A percentile compares a stretch with the other conserved stretches of the same genome.
Conservation (phyloP, 495 filamentous ascomycete species). For the Zalerion maritima region DNA sequence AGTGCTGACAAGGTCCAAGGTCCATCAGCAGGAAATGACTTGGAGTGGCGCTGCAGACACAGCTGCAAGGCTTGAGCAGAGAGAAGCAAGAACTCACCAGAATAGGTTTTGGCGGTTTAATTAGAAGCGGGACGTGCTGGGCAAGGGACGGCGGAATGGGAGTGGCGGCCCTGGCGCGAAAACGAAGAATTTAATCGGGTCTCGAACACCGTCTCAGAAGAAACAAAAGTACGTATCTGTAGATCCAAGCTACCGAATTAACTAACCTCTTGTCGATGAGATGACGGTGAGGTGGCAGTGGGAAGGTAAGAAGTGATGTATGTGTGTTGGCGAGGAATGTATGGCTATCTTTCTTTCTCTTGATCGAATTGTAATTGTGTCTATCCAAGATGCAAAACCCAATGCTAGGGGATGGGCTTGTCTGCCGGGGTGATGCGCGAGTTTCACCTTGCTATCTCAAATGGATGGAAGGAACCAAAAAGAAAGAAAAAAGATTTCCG, state of each 20-base stretch:
- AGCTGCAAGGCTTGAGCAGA: neutral
- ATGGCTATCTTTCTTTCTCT: neutral
- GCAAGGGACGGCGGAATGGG: neutral
- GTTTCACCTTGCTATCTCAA: too few relatives aligned
- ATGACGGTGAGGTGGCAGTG: neutral
- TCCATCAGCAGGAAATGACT: too few relatives aligned
- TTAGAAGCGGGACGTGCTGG: neutral
- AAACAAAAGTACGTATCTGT: too few relatives aligned
- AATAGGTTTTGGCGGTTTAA: neutral
- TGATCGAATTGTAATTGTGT: neutral
- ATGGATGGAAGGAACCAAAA: too few relatives aligned
- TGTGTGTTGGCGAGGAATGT: neutral
- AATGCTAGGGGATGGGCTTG: too few relatives aligned
- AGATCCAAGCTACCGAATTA: too few relatives aligned
- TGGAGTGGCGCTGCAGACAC: too few relatives aligned
- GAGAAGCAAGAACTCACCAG: neutral
- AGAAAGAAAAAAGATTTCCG: too few relatives aligned
- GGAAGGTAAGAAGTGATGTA: neutral
- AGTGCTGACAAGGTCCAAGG: too few relatives aligned
- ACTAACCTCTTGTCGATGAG: neutral
- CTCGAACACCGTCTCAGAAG: too few relatives aligned
- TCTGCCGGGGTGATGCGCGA: too few relatives aligned
- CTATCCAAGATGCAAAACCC: neutral
- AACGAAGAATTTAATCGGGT: conserved; percentile 1
- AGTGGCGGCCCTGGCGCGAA: neutral